phyloP scores from a whole-genome alignment of 345 rosid species.

The Eucalyptus lansdowneana region DNA sequence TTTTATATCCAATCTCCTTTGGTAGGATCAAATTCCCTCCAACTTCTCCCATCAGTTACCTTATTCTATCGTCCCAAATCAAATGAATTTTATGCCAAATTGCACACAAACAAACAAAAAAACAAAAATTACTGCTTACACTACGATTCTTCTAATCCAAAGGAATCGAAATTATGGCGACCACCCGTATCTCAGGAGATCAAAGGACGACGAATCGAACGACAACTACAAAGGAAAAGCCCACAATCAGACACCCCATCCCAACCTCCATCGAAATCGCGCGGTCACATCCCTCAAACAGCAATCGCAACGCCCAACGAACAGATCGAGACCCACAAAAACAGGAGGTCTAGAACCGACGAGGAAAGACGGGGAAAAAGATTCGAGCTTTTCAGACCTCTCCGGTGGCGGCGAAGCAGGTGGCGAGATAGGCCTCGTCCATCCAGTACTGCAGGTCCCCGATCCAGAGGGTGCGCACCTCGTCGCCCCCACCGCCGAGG shows the following conservation, averaged over 20 bases:
- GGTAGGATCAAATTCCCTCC: background rate
- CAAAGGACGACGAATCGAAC: background rate
- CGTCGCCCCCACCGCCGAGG: slow-evolving; percentile 31
- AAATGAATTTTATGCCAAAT: background rate
- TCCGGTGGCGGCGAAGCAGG: slow-evolving; percentile 54
- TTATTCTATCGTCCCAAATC: background rate
- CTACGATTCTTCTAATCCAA: background rate
- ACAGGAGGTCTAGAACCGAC: background rate
- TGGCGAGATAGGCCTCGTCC: slow-evolving; percentile 59
- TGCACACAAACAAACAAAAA: background rate
- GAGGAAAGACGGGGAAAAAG: background rate
- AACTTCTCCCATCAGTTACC: background rate
- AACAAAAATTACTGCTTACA: background rate
- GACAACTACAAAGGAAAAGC: background rate
- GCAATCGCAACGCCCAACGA: background rate
- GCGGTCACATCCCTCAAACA: background rate
- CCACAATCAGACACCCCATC: background rate
- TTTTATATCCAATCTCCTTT: background rate
- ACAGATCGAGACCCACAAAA: background rate
- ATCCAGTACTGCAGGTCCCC: slow-evolving; percentile 95
- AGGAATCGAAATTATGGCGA: background rate
- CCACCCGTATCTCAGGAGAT: background rate
- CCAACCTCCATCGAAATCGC: background rate
- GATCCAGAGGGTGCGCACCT: slow-evolving; percentile 93
- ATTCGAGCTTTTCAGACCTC: slow-evolving; percentile 20